Evolutionary conservation across 106 monocot species (phyloP).

Genomic region (Dioscorea zingiberensis): DNA sequence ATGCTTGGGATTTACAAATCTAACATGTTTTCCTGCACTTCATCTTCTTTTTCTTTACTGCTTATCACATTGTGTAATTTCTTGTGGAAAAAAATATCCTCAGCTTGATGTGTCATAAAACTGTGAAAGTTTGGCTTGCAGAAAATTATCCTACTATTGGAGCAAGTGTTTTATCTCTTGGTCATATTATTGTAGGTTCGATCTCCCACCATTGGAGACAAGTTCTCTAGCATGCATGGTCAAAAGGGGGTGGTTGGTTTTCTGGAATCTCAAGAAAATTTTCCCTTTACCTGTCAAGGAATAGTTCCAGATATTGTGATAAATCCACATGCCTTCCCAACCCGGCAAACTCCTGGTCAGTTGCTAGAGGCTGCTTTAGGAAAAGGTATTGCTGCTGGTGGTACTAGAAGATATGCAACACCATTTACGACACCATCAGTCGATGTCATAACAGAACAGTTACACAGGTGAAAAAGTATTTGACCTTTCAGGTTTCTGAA

Average conservation of each 20-base stretch:
- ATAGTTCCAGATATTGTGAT: conserved; percentile 98
- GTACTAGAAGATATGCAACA: conserved; percentile 57
- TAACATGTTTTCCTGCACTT: no score
- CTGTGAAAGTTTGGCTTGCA: no score
- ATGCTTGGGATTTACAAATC: no score
- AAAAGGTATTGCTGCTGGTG: conserved; percentile 72
- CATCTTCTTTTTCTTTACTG: no score
- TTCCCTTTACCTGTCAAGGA: conserved; percentile 76
- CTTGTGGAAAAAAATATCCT: no score
- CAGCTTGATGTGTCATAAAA: no score
- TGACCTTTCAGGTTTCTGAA: no score
- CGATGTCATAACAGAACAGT: conserved; percentile 74
- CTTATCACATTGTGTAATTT: no score
- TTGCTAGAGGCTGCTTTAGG: conserved; percentile 89
- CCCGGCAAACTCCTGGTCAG: conserved; percentile 95
- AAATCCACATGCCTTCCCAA: conserved; percentile 95
- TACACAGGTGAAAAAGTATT: conserved; percentile 50
- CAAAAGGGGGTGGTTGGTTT: conserved; percentile 97
- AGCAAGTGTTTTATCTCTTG: no score
- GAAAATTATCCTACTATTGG: no score
- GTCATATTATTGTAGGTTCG: conserved; percentile 43
- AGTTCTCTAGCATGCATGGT: conserved; percentile 99
- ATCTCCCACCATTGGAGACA: conserved; percentile 79
- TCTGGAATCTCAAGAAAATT: conserved; percentile 92
- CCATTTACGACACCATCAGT: conserved; percentile 87